These are phyloP conservation scores for Monosporascus sp. DNA, from an alignment of 2,329 filamentous ascomycete species.

Conservation along the genomic window DNA sequence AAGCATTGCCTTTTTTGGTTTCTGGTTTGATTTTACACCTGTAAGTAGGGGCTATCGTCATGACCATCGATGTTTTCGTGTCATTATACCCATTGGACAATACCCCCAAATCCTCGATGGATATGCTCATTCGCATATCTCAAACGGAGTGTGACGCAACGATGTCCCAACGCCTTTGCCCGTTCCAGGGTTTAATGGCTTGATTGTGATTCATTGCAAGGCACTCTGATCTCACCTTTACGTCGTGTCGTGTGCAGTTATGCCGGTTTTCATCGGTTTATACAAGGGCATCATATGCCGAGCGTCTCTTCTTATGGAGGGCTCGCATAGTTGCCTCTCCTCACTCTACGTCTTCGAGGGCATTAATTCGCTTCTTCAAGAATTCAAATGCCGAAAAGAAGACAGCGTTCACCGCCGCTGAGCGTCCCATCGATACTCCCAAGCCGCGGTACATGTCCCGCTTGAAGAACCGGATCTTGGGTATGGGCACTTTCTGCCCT, in stretches of 20 bases:
- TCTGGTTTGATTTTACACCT: not conserved
- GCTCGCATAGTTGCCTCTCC: not conserved
- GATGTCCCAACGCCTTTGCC: not conserved
- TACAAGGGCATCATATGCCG: conserved; percentile 7
- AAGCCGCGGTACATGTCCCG: conserved; percentile 77
- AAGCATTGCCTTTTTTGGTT: not conserved
- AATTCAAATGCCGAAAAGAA: conserved; percentile 89
- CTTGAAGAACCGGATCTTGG: conserved; percentile 75
- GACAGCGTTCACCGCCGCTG: conserved; percentile 78
- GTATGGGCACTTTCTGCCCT: conserved; percentile 59
- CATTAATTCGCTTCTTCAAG: conserved; percentile 64
- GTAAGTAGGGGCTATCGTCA: not conserved
- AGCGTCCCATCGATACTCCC: conserved; percentile 77
- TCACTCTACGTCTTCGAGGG: conserved; percentile 40
- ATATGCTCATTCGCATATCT: not conserved
- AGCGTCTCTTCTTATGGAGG: not conserved
- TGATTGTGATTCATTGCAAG: not conserved
- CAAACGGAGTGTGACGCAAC: not conserved
- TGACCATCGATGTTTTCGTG: not conserved
- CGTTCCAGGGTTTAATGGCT: conserved; percentile 5
- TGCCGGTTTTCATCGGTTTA: conserved; percentile 6
- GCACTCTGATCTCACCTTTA: conserved; percentile 5
- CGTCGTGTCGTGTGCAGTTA: conserved; percentile 17
- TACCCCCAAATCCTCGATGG: not conserved
- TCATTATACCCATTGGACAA: not conserved